Conservation (phyloP, 1,139 yeast species). For the Pichia norvegensis region DNA sequence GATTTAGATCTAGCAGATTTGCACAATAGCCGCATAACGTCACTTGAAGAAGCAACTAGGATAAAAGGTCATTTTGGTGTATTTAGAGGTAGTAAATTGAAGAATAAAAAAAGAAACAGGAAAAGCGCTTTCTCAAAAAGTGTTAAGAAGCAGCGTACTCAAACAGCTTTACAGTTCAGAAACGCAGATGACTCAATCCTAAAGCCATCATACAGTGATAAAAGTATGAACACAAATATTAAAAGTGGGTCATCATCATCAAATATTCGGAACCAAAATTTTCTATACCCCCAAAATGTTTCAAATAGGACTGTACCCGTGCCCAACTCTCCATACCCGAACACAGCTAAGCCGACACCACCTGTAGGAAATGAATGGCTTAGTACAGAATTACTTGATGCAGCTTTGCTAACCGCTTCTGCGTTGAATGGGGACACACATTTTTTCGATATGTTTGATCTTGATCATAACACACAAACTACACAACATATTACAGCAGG, state of each 20-base stretch:
- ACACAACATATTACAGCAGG: not conserved
- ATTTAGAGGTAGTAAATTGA: conserved; percentile 36
- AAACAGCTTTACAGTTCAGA: not conserved
- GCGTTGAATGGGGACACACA: conserved; percentile 60
- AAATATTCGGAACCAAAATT: conserved; percentile 2
- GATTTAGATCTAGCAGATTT: conserved; percentile 61
- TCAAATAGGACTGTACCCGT: conserved; percentile 10
- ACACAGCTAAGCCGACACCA: conserved; percentile 3
- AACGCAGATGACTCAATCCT: too few species aligned
- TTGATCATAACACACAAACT: conserved; percentile 4
- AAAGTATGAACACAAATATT: too few species aligned
- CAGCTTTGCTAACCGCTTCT: conserved; percentile 65
- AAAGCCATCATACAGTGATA: too few species aligned
- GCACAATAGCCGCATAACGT: conserved; percentile 41
- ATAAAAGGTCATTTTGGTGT: conserved; percentile 81
- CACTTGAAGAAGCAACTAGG: conserved; percentile 42
- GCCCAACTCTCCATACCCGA: conserved; percentile 1
- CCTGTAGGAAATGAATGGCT: conserved; percentile 46
- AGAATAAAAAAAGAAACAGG: conserved; percentile 2
- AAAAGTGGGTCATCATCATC: not conserved
- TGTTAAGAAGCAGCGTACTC: not conserved
- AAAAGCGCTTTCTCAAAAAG: not conserved
- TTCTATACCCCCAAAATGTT: conserved; percentile 10
- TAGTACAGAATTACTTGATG: conserved; percentile 62
- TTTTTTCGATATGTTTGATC: conserved; percentile 43